Percentiles rank a stretch among this genome's conserved stretches.
Evolutionary conservation across 73 alveolate genomes (phyloP).

Genomic region (Paramecium tetraurelia): DNA sequence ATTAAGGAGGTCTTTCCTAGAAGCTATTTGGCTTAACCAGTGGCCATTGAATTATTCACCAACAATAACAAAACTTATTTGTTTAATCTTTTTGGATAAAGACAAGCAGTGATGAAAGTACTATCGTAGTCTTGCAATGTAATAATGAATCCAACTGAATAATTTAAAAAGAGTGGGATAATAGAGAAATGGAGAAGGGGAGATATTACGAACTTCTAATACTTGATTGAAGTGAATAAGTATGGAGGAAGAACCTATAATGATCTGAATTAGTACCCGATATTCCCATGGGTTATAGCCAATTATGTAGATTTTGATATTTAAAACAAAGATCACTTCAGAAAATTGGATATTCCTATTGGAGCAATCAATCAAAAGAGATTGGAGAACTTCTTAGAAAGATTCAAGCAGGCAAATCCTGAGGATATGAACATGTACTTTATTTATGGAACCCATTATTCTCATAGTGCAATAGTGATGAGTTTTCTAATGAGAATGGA

Average conservation of each 20-base stretch:
- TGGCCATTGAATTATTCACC: slow-evolving; percentile 66
- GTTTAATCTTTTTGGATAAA: slow-evolving; percentile 49
- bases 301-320: slow-evolving; percentile 65
- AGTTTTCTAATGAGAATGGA: slow-evolving; percentile 83
- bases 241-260: slow-evolving; percentile 75
- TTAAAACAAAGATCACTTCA: slow-evolving; percentile 67
- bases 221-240: slow-evolving; percentile 79
- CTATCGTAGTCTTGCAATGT: neutral
- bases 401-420: slow-evolving; percentile 49
- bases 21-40: slow-evolving; percentile 54
- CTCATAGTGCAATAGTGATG: slow-evolving; percentile 74
- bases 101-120: neutral
- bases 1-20: slow-evolving; percentile 59
- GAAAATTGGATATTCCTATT: slow-evolving; percentile 83
- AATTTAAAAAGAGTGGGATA: slow-evolving; percentile 77
- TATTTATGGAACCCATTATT: slow-evolving; percentile 94
- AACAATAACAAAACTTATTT: slow-evolving; percentile 50
- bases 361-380: slow-evolving; percentile 79
- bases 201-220: slow-evolving; percentile 72
- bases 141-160: slow-evolving; percentile 55
- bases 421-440: slow-evolving; percentile 55
- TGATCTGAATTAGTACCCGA: slow-evolving; percentile 90
- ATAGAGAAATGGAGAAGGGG: slow-evolving; percentile 83
- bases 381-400: slow-evolving; percentile 45
- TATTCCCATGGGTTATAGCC: slow-evolving; percentile 94